A percentile compares a stretch with the other conserved stretches of the same genome.
phyloP scores from a whole-genome alignment of 2,329 filamentous ascomycete genomes.

The Xylaria sp. region DNA sequence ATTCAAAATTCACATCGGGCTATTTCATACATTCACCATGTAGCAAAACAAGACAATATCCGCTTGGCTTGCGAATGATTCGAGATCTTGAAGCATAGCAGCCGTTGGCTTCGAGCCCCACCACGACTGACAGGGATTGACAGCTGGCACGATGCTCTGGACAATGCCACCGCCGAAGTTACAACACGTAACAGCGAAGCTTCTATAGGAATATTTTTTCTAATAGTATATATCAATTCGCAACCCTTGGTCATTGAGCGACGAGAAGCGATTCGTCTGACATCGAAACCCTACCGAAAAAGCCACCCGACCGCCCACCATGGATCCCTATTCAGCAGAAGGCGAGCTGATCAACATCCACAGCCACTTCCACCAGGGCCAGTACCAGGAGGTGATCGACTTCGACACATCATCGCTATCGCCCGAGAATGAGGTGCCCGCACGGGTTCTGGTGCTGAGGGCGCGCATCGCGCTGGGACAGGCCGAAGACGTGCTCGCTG shows the following conservation, averaged over 20 bases:
- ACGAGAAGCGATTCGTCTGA: neutral
- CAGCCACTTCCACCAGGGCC: conserved; percentile 79
- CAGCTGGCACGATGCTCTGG: conserved; percentile 19
- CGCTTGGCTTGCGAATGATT: neutral
- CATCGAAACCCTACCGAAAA: neutral
- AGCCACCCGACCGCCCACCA: conserved; percentile 48
- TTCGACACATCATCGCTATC: conserved; percentile 86
- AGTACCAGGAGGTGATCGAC: conserved; percentile 86
- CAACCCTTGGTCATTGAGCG: neutral
- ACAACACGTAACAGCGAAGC: conserved; percentile 21
- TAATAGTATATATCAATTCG: neutral
- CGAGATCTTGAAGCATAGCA: too few relatives aligned
- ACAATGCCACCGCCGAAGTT: conserved; percentile 19
- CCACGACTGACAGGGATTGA: neutral
- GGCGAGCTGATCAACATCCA: conserved; percentile 78
- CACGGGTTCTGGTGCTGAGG: conserved; percentile 81
- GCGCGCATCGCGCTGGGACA: conserved; percentile 86
- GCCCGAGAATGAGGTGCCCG: conserved; percentile 77
- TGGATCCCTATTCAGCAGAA: conserved; percentile 77
- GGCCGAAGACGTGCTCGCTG: conserved; percentile 75
- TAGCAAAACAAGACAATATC: neutral
- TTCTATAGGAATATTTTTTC: neutral
- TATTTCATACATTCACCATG: neutral
- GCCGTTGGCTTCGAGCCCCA: neutral
- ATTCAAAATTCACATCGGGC: neutral